These are phyloP conservation scores for Meyerozyma smithsonii DNA, from an alignment of 1,139 yeast genomes.

Conservation along the genomic window DNA sequence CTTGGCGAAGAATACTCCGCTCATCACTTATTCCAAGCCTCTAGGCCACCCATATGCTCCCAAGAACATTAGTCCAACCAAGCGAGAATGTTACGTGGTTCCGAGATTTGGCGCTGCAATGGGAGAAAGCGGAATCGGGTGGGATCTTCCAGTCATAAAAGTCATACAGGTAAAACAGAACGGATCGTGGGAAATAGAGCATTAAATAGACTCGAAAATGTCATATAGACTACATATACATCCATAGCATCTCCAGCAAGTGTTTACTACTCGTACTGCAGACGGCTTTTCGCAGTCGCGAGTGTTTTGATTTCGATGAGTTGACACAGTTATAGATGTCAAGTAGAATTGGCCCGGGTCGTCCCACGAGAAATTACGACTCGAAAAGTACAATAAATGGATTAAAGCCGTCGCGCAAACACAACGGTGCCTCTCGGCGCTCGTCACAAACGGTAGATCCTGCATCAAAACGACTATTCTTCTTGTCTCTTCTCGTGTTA, in stretches of 20 bases:
- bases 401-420: not conserved
- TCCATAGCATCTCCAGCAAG: too few relatives aligned
- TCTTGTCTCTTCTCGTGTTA: conserved; percentile 60
- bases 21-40: conserved; percentile 84
- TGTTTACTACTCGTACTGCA: not conserved
- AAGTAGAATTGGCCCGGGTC: not conserved
- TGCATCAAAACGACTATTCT: conserved; percentile 75
- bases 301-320: conserved; percentile 3
- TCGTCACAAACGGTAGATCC: conserved; percentile 49
- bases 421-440: not conserved
- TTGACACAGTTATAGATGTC: not conserved
- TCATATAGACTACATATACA: too few relatives aligned
- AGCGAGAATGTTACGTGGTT: conserved; percentile 82
- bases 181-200: conserved; percentile 56
- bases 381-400: not conserved
- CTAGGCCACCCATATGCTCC: conserved; percentile 89
- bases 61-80: conserved; percentile 54
- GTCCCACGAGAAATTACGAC: not conserved
- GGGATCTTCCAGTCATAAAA: conserved; percentile 87
- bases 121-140: conserved; percentile 83
- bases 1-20: conserved; percentile 66
- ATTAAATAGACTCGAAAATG: too few relatives aligned
- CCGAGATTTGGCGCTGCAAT: conserved; percentile 85
- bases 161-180: conserved; percentile 61
- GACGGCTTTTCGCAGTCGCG: not conserved